Evolutionary conservation across 768 basidiomycete species (phyloP).

Genomic region (Xanthoconium stramineum): DNA sequence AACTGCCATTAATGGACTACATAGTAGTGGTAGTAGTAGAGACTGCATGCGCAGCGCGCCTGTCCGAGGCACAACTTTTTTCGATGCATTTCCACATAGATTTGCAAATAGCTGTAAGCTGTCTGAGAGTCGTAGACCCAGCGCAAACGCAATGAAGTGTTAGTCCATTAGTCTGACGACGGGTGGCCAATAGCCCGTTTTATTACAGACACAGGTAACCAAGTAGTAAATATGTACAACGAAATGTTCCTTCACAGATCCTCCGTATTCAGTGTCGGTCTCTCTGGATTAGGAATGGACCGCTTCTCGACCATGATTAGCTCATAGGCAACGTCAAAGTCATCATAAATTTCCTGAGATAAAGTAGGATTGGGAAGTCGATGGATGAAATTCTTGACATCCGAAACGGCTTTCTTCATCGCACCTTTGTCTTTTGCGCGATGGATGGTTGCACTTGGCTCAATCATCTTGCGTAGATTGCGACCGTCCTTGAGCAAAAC

Average conservation of each 20-base stretch:
- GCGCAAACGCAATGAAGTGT: too few relatives aligned
- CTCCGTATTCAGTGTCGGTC: conserved; percentile 24
- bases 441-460: conserved; percentile 32
- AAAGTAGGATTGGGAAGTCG: conserved; percentile 16
- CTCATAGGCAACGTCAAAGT: conserved; percentile 32
- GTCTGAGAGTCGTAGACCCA: too few relatives aligned
- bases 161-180: too few relatives aligned
- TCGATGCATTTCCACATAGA: too few relatives aligned
- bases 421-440: conserved; percentile 14
- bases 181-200: neutral
- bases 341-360: conserved; percentile 16
- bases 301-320: conserved; percentile 30
- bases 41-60: too few relatives aligned
- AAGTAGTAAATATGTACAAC: neutral
- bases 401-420: conserved; percentile 28
- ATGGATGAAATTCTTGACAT: conserved; percentile 29
- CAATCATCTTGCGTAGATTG: conserved; percentile 30
- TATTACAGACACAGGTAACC: conserved; percentile 19
- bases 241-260: conserved; percentile 12
- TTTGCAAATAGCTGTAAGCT: too few relatives aligned
- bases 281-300: conserved; percentile 7
- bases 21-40: too few relatives aligned
- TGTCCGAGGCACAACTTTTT: too few relatives aligned
- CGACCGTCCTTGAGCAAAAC: conserved; percentile 23
- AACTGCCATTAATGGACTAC: too few relatives aligned